A percentile compares a stretch with the other conserved stretches of the same genome.
phyloP scores from a whole-genome alignment of 305 asterid genomes.

The Withania somnifera region DNA sequence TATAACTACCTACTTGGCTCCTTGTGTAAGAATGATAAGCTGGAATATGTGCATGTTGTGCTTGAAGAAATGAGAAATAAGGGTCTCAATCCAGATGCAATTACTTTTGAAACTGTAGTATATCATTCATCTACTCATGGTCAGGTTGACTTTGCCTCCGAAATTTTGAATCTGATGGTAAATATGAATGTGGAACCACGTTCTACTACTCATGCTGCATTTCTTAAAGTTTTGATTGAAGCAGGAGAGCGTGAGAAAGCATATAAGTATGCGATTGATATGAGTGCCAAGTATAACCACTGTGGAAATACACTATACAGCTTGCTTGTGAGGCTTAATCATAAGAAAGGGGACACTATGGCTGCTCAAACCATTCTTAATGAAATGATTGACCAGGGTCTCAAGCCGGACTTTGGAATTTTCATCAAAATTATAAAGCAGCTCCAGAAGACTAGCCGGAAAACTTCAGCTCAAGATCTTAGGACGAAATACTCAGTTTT shows the following conservation, averaged over 20 bases:
- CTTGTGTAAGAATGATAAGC: slow-evolving; percentile 38
- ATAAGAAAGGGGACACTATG: slow-evolving; percentile 37
- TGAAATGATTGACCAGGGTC: slow-evolving; percentile 65
- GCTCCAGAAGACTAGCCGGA: slow-evolving; percentile 32
- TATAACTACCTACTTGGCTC: slow-evolving; percentile 64
- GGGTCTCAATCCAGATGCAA: slow-evolving; percentile 35
- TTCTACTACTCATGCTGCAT: slow-evolving; percentile 32
- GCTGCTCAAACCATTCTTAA: slow-evolving; percentile 38
- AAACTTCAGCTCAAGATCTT: slow-evolving; percentile 36
- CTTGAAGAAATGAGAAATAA: slow-evolving; percentile 45
- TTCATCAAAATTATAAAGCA: slow-evolving; percentile 30
- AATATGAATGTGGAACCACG: slow-evolving; percentile 45
- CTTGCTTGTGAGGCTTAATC: slow-evolving; percentile 53
- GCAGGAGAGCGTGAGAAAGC: slow-evolving; percentile 40
- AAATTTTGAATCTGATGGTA: slow-evolving; percentile 40
- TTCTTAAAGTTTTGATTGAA: slow-evolving; percentile 38
- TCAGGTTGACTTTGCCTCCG: slow-evolving; percentile 32
- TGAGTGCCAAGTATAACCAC: slow-evolving; percentile 22
- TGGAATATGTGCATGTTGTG: slow-evolving; percentile 29
- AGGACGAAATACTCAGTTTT: slow-evolving; percentile 35
- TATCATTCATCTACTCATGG: slow-evolving; percentile 33
- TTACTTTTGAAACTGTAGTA: slow-evolving; percentile 56
- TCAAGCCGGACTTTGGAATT: slow-evolving; percentile 47
- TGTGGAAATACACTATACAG: slow-evolving; percentile 40
- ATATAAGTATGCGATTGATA: slow-evolving; percentile 38